Base-by-base conservation (phyloP, 306 rosid genomes). In the Vigna hirtella region DNA sequence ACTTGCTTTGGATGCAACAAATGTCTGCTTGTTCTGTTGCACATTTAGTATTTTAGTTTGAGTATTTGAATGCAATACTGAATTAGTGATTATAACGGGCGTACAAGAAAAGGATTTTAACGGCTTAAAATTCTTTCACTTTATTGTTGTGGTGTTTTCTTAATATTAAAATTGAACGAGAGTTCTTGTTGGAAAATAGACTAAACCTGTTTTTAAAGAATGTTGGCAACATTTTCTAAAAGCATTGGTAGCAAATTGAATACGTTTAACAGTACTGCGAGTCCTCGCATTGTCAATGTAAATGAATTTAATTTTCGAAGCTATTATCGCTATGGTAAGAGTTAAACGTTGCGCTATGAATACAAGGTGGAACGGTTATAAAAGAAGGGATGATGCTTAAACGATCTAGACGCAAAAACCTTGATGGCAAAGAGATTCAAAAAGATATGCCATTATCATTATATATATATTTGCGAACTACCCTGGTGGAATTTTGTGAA, bases 221-320 rank as follows among this genome's bases (percentile, higher is more conserved):
- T 64, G 17, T 64, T 43, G 5, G 16, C 30, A 64, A 64, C 16
- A 38, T 38, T n/a, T 9, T 64, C 7, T 12, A 9, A 17, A 64
- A 62, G 13, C 30, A 28, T 64, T 64, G 7, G 14, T 65, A 40
- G n/a, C 50, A 38, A 65, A 65, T 65, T 34, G 48, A 63, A 63
- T 36, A 7, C 67, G 6, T 2, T 2, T 17, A 24, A 24, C 8
- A 2, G 17, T 16, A 3, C 48, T 63, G 48, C 24, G 20, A 9
- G 16, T 36, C 4, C 8, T 64, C 26, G 36, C 47, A 38, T 64
- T 64, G 7, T 64, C 28, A 17, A 36, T 17, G 13, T 36, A 36
- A 38, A 36, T 17, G 20, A 7, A 16, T 30, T 30, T 6, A 16
- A 26, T 57, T 57, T 61, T 32, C n/a, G 22, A 62, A 6, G 32